Base-by-base conservation (phyloP, 768 basidiomycete species). In the Mrakia hoshinonis region DNA sequence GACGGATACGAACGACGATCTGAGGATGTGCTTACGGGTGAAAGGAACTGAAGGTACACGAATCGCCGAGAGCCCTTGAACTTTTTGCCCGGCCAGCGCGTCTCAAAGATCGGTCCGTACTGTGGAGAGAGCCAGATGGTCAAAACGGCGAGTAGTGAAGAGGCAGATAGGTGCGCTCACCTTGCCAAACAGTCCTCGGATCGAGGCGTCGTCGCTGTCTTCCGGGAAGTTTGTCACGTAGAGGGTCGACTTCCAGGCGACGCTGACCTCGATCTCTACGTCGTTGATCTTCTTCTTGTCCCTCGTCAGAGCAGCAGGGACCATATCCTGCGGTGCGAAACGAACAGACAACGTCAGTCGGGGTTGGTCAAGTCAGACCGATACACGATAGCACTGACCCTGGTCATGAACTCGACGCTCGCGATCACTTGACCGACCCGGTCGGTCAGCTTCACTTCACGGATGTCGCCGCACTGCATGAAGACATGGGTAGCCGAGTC, bases 41-140 rank as follows among this genome's bases (percentile, higher is more conserved):
- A 86, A 1, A 87, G 88, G 77, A 86, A 97, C 73, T 98, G 96
- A 1, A 99, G 83, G 78, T 98, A 99, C 76, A 91, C 93, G 79
- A 99, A 98, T 52, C 96, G 85, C 46, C 96, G 83, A 2, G 89
- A 89, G 69, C 82, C 86, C 80, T 93, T 95, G 83, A 92, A 93
- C 77, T 96, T 96, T 77, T 94, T 94, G 80, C 92, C 94, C 6
- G 96, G 96, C 95, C 95, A 98, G 39, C 96, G 89, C 22, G 92
- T 89, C 74, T 98, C 94, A 73, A 98, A 90, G 67, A 99, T 85
- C 5, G 84, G 85, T 12, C 96, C 96, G 79, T 89, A 93, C 92
- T 96, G 71, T 5, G 69, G 0, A 31, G 4, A 10, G 51, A 38
- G 26, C 48, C 22, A 18, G n/a, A 20, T 1, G 4, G 22, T 24